phyloP scores from a whole-genome alignment of 768 basidiomycete genomes.

The Kwoniella shandongensis region DNA sequence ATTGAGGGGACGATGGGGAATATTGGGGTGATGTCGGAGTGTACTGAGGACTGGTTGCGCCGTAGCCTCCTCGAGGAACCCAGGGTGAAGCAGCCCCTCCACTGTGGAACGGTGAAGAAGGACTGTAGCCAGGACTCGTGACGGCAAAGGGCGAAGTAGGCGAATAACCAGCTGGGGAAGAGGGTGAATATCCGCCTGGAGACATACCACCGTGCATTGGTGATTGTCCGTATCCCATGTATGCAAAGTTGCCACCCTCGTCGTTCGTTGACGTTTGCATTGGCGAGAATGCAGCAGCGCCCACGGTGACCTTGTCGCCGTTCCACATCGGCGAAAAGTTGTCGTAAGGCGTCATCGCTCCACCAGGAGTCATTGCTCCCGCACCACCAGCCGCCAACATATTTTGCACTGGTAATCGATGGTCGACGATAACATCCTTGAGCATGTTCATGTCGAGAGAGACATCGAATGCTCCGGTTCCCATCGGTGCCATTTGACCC shows the following conservation, averaged over 20 bases:
- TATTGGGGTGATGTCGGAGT: constrained; percentile 50
- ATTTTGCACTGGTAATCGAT: constrained; percentile 63
- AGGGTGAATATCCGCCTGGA: constrained; percentile 48
- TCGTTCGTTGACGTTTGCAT: constrained; percentile 83
- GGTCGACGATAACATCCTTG: constrained; percentile 96
- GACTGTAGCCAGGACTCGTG: constrained; percentile 67
- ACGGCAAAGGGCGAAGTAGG: constrained; percentile 66
- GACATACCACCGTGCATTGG: constrained; percentile 67
- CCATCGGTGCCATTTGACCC: constrained; percentile 99
- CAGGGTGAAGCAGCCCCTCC: constrained; percentile 90
- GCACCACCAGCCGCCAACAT: constrained; percentile 45
- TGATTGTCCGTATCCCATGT: constrained; percentile 75
- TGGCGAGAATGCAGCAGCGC: constrained; percentile 91
- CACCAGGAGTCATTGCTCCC: constrained; percentile 54
- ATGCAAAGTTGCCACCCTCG: constrained; percentile 71
- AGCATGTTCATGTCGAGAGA: constrained; percentile 96
- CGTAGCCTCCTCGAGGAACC: constrained; percentile 69
- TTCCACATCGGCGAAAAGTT: constrained; percentile 79
- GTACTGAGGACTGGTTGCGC: constrained; percentile 46
- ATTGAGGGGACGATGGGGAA: constrained; percentile 48
- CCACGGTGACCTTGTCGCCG: constrained; percentile 73
- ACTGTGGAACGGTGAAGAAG: constrained; percentile 71
- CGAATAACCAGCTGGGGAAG: constrained; percentile 57
- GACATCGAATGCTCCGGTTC: constrained; percentile 93
- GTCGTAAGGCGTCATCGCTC: constrained; percentile 87